A percentile compares a stretch with the other conserved stretches of the same genome.
phyloP scores from a whole-genome alignment of 495 filamentous ascomycete species.

The Podospora sp. region DNA sequence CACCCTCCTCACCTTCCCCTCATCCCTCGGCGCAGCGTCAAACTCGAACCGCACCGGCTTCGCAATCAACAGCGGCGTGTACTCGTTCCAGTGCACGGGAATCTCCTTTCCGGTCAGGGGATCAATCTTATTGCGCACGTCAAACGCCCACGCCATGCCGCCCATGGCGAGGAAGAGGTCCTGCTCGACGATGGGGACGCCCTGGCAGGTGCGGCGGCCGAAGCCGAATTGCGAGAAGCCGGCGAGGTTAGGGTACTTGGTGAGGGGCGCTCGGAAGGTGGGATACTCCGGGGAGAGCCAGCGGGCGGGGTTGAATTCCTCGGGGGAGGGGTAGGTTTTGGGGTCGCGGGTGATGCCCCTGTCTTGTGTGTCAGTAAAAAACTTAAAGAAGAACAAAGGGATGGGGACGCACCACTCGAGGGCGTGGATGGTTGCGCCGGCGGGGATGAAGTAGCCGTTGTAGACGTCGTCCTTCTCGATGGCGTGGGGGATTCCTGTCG shows the following conservation, averaged over 20 bases:
- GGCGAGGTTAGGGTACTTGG: constrained; percentile 55
- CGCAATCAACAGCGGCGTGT: constrained; percentile 56
- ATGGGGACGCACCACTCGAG: constrained; percentile 50
- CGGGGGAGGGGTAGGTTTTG: constrained; percentile 60
- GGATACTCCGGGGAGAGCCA: constrained; percentile 55
- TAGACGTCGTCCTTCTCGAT: constrained; percentile 58
- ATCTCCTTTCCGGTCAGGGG: constrained; percentile 39
- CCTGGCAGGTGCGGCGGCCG: constrained; percentile 62
- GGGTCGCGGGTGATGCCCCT: constrained; percentile 66
- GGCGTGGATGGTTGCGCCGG: constrained; percentile 59
- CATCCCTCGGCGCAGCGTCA: constrained; percentile 42
- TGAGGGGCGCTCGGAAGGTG: constrained; percentile 58
- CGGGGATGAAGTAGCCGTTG: constrained; percentile 58
- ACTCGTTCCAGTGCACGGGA: constrained; percentile 53
- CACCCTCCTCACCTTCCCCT: constrained; percentile 34
- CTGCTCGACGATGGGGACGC: constrained; percentile 56
- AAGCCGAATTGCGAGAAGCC: constrained; percentile 63
- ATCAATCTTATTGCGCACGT: constrained; percentile 51
- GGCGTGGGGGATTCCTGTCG: constrained; percentile 55
- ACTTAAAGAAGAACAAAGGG: background rate
- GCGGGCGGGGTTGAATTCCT: constrained; percentile 58
- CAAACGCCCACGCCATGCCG: constrained; percentile 60
- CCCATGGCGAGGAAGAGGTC: constrained; percentile 61
- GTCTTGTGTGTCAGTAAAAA: background rate
- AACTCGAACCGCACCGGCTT: constrained; percentile 53